A percentile compares a stretch with the other conserved stretches of the same genome.
These are phyloP conservation scores for Fusarium sambucinum DNA, from an alignment of 2,329 filamentous ascomycete genomes.

Conservation along the genomic window DNA sequence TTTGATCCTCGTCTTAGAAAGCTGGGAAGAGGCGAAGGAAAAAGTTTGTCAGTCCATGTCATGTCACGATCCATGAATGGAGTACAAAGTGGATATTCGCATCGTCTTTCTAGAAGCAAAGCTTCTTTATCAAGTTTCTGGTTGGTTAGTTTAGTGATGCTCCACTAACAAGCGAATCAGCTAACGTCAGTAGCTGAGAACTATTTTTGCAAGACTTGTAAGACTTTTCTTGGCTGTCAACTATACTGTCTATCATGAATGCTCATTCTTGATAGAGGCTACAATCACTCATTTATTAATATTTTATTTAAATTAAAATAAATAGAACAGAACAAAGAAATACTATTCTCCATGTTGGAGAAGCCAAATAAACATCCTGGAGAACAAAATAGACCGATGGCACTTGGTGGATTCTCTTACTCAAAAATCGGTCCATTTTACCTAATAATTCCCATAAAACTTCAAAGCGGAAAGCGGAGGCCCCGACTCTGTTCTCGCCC, in stretches of 20 bases:
- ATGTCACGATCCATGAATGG: conserved; percentile 38
- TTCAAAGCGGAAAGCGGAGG: conserved; percentile 22
- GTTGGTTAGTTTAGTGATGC: conserved; percentile 17
- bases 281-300: fast-evolving
- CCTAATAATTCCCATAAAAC: conserved; percentile 30
- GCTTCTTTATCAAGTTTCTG: neutral
- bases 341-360: too few species aligned
- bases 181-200: conserved; percentile 12
- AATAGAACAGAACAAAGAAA: neutral
- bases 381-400: conserved; percentile 9
- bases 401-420: conserved; percentile 45
- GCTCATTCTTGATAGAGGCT: neutral
- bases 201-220: neutral
- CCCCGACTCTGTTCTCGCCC: conserved; percentile 28
- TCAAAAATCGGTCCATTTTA: conserved; percentile 45
- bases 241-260: neutral
- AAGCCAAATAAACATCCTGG: conserved; percentile 7
- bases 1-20: conserved; percentile 1
- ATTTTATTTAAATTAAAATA: neutral
- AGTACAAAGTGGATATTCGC: conserved; percentile 20
- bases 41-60: conserved; percentile 44
- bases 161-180: conserved; percentile 14
- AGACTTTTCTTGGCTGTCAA: neutral
- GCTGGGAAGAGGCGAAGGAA: conserved; percentile 30
- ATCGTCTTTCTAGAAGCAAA: conserved; percentile 32